A percentile compares a stretch with the other conserved stretches of the same genome.
These are phyloP conservation scores for Cymbopogon flexuosus DNA, from an alignment of 202 grass and related monocot species.

Conservation along the genomic window DNA sequence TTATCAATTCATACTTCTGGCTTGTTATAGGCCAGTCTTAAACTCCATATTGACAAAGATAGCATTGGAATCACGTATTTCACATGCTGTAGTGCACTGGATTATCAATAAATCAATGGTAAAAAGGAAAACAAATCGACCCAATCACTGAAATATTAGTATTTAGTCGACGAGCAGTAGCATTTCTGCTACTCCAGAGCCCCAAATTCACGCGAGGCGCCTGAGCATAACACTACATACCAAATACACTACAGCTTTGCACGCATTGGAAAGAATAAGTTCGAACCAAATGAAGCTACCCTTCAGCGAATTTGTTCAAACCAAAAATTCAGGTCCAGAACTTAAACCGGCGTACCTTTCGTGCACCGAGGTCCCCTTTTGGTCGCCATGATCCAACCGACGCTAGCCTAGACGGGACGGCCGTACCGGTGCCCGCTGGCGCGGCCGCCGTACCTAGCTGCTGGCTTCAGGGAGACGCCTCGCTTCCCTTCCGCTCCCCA, in stretches of 20 bases:
- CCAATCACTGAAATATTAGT: not conserved
- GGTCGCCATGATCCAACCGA: not conserved
- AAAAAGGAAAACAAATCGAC: not conserved
- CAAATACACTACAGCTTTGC: not conserved
- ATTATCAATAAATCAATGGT: not conserved
- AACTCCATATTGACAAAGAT: not conserved
- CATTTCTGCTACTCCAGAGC: not conserved
- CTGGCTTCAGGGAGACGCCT: not conserved
- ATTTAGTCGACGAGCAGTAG: not conserved
- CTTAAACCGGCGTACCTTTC: not conserved
- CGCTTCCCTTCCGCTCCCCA: not conserved
- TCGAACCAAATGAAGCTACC: not conserved
- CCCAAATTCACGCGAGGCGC: not conserved
- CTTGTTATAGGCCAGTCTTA: not conserved
- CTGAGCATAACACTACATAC: not conserved
- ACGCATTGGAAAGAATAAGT: not conserved
- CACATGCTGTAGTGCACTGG: not conserved
- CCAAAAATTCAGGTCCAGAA: not conserved
- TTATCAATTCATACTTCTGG: not conserved
- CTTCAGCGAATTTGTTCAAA: not conserved
- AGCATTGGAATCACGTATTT: not conserved
- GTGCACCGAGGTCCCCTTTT: not conserved
- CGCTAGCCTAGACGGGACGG: not conserved
- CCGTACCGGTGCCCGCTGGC: not conserved
- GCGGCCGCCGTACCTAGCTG: not conserved